Evolutionary conservation across 768 basidiomycete genomes (phyloP), one percentile per base, ranked within the genome.

Genomic region (Amanita molliuscula): DNA sequence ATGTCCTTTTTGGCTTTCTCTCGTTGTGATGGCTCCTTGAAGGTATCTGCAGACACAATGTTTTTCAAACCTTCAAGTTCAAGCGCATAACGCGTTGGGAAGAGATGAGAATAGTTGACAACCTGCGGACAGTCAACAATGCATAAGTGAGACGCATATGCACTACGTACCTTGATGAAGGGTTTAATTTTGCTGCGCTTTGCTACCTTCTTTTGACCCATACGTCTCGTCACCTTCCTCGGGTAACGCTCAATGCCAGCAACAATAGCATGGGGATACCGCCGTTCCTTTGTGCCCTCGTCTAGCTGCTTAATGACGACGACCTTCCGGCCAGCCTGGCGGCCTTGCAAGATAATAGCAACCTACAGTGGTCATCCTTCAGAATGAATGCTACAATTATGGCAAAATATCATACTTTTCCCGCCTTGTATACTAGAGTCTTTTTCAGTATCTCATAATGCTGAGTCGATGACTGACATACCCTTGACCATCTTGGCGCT

Each of bases 271-370:
- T 99, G 93, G 57, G 95, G 89, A 75, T 96, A 99, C 50, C 85
- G 90, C 55, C 90, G 79, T 59, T 93, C 91, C 73, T 97, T 97
- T 59, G 86, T 91, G 36, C 94, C 94, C 67, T 98, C 96, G 65
- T 99, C 96, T 55, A 83, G 66, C 70, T 97, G 95, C 74, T 94
- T 96, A 71, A 99, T 92, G 58, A 98, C 88, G 54, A 99, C 95
- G 59, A 97, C 95, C 78, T 99, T 99, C 77, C 90, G 92, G 65
- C 96, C 96, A 58, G 96, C 96, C 69, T 97, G 96, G 66, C 96
- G 93, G 66, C 96, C 96, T 73, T 93, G 89, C 66, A 98, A 89
- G 69, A 97, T 82, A 73, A 98, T 93, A 58, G 90, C 91, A 60
- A 94, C 90, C 88, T 91, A 56, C 46, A 40, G 45, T 55, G 46